Conservation (phyloP, 2,329 filamentous ascomycete species). For the Pseudocercospora pini-densiflorae region DNA sequence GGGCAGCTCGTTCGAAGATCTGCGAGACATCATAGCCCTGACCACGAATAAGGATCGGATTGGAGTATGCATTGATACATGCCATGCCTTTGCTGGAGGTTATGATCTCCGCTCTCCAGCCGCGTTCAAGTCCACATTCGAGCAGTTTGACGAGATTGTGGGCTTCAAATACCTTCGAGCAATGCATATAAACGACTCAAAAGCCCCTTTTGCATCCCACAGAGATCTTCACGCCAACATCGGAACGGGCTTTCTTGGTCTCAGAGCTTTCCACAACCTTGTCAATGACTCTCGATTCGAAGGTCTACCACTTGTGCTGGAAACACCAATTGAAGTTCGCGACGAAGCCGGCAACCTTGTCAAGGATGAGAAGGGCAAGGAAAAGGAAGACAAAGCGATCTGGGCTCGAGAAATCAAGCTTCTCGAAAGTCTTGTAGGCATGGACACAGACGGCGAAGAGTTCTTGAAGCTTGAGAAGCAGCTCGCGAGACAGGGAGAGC, state of each 20-base stretch:
- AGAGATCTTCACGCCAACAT: slow-evolving; percentile 96
- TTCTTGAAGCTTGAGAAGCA: slow-evolving; percentile 69
- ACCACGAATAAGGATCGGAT: slow-evolving; percentile 82
- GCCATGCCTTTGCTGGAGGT: slow-evolving; percentile 92
- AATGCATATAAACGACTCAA: slow-evolving; percentile 93
- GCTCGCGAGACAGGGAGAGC: slow-evolving; percentile 69
- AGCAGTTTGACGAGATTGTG: slow-evolving; percentile 76
- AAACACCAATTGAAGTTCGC: slow-evolving; percentile 86
- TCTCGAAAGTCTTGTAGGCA: slow-evolving; percentile 83
- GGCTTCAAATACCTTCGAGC: slow-evolving; percentile 81
- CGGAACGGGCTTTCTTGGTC: slow-evolving; percentile 88
- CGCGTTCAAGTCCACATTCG: slow-evolving; percentile 73
- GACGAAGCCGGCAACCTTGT: slow-evolving; percentile 64
- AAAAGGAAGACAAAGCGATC: slow-evolving; percentile 75
- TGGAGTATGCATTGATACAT: slow-evolving; percentile 95
- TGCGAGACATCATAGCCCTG: slow-evolving; percentile 79
- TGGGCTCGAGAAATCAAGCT: slow-evolving; percentile 97
- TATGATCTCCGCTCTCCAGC: slow-evolving; percentile 82
- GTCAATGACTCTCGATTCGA: slow-evolving; percentile 81
- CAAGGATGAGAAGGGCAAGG: slow-evolving; percentile 49
- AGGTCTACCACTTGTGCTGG: slow-evolving; percentile 85
- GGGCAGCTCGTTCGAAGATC: slow-evolving; percentile 82
- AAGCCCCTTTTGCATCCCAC: slow-evolving; percentile 80
- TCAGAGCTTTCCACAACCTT: slow-evolving; percentile 87
- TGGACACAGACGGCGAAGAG: slow-evolving; percentile 75